Conservation (phyloP, 768 basidiomycete genomes). For the Serendipita sp. region DNA sequence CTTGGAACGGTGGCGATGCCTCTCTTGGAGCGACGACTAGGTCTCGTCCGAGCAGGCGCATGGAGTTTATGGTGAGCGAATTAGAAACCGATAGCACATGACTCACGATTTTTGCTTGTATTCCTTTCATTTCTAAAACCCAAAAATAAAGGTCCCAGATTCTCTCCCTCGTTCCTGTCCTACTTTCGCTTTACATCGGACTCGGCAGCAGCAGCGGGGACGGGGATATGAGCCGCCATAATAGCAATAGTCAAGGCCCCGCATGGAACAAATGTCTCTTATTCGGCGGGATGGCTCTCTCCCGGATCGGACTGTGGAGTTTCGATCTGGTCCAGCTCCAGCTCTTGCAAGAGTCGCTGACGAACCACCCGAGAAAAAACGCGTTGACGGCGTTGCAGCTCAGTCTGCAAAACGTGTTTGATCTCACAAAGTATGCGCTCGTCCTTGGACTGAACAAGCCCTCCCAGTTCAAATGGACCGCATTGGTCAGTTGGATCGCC, state of each 20-base stretch:
- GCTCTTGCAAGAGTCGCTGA: conserved; percentile 30
- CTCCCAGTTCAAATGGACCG: background rate
- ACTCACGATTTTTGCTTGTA: background rate
- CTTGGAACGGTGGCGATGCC: conserved; percentile 24
- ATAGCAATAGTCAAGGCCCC: background rate
- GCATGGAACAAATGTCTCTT: background rate
- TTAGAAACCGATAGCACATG: background rate
- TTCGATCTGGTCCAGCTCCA: conserved; percentile 39
- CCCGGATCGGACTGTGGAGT: conserved; percentile 34
- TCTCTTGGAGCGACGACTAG: conserved; percentile 26
- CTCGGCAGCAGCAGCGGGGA: background rate
- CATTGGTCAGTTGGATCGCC: conserved; percentile 13
- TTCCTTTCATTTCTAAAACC: too few relatives aligned
- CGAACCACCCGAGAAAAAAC: conserved; percentile 30
- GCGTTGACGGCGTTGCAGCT: conserved; percentile 27
- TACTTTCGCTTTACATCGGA: conserved; percentile 15
- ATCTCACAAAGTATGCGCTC: conserved; percentile 23
- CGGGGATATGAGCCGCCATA: too few relatives aligned
- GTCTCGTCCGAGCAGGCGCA: conserved; percentile 31
- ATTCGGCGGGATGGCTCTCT: conserved; percentile 29
- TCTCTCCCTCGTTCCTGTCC: conserved; percentile 31
- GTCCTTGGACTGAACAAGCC: conserved; percentile 18
- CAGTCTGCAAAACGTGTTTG: conserved; percentile 19
- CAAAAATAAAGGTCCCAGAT: conserved; percentile 23
- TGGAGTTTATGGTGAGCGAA: conserved; percentile 44